Base-by-base conservation (phyloP, 768 basidiomycete genomes). In the Amanita rimosa region DNA sequence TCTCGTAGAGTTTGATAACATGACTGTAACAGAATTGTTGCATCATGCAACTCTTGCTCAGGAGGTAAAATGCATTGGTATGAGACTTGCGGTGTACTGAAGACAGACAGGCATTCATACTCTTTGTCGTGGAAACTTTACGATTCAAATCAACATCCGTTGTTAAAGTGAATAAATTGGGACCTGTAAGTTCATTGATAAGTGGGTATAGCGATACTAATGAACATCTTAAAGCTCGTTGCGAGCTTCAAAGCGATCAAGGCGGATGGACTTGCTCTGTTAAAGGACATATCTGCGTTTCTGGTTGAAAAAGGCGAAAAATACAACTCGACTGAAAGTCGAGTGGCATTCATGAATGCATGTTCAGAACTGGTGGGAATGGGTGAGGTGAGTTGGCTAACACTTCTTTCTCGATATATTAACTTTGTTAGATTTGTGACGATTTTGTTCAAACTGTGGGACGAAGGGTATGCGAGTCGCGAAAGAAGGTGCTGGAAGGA, bases 21-120 rank as follows among this genome's bases (percentile, higher is more conserved):
- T 64, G 17, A 69, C 77, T 4, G 71, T 74, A 4, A 66, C 71
- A 43, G 77, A 83, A 55, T 54, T 78, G n/a, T 70, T 92, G 16
- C 89, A 93, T 54, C 65, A 85, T 3, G 83, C 81, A 2, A 77
- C 78, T 10, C 64, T 93, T 44, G 73, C 76, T 0, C 88, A 91
- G 62, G 90, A 93, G 70, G 88, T 79, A 51, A 48, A 53, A 22
- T 46, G 40, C 21, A 42, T 24, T 36, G 5, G 19, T 8, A 13
- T 31, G 2, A 22, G 34, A 34, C 26, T 29, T 24, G 3, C 35
- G n/a, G 17, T 17, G 16, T 14, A 31, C 35, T 60, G 16, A 57
- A 47, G 36, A 9, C 40, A 3, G 27, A n/a, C 44, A 90, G 86
- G 88, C 83, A 2, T 79, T 86, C 56, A 69, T 88, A 39, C 64